These are phyloP conservation scores for Trichoderma sp. DNA, from an alignment of 2,329 filamentous ascomycete species.

Conservation along the genomic window DNA sequence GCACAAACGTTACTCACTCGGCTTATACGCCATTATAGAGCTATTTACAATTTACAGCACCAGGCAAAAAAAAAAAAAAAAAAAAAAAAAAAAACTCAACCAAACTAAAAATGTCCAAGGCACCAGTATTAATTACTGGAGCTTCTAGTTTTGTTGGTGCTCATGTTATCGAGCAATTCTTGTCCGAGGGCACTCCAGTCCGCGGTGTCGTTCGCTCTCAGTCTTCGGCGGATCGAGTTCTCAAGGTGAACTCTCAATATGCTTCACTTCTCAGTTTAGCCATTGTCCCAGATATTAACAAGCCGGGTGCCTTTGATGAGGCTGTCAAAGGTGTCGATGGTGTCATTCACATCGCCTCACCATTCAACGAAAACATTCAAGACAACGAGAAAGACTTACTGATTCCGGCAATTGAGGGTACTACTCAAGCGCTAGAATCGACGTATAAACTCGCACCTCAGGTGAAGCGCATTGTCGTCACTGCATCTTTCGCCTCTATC, in stretches of 20 bases:
- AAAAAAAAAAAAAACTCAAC: too few relatives aligned
- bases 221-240: constrained; percentile 6
- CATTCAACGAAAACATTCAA: background rate
- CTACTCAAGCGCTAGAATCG: background rate
- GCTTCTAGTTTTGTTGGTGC: constrained; percentile 6
- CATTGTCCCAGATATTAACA: constrained; percentile 4
- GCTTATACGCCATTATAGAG: background rate
- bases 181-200: constrained; percentile 5
- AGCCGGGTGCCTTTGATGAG: background rate
- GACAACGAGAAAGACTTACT: constrained; percentile 10
- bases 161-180: constrained; percentile 11
- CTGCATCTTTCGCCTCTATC: constrained; percentile 45
- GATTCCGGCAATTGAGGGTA: constrained; percentile 12
- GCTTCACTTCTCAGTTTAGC: constrained; percentile 1
- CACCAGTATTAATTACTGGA: background rate
- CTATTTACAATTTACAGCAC: background rate
- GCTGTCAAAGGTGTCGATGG: constrained; percentile 1
- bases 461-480: constrained; percentile 43
- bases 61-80: background rate
- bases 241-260: background rate
- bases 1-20: background rate
- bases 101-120: background rate
- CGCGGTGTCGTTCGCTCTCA: constrained; percentile 12
- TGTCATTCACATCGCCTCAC: constrained; percentile 1
- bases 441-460: constrained; percentile 1